Base-by-base conservation (phyloP, 495 filamentous ascomycete species). In the Aspergillus bertholletiae region DNA sequence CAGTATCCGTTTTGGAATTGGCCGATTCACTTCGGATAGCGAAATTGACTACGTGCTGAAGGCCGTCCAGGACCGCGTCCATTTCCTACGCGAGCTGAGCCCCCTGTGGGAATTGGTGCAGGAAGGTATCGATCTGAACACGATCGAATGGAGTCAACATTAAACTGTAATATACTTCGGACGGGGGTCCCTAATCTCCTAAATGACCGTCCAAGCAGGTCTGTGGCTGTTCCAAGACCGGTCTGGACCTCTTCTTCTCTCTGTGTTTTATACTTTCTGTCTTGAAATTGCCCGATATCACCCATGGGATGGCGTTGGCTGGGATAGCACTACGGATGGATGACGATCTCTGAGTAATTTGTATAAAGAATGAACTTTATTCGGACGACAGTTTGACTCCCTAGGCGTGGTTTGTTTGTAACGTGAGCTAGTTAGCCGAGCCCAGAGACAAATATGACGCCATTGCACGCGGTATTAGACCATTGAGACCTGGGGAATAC, bases 41-140 rank as follows among this genome's bases (percentile, higher is more conserved):
- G 94, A 98, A 78, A 95, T 98, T 49, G 94, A 98, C 71, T 98
- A 98, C 63, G 94, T 98, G 24, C 74, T 98, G 49, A 96, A 97
- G 76, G 94, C 94, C 1, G 94, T 97, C 17, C 82, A 78, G 67
- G 90, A 92, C 60, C 83, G 94, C 40, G 94, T 98, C 32, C 84
- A 82, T 15, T 96, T 97, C 78, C 79, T 98, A 64, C 81, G 94
- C 61, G 94, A 98, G 78, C 78, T 99, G 66, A 96, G 91, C 69
- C 94, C 94, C 49, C 73, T 99, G 59, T 99, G 94, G 94, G 94
- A 99, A 74, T 71, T 99, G 55, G 94, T 99, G 12, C 95, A 99
- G 73, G 95, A 97, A 71, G 94, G 94, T 2, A 80, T 97, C 59
- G 94, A 94, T 59, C 73, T 99, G 66, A 91, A 93, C 71, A 96